Evolutionary conservation across 2,329 filamentous ascomycete species (phyloP).

Genomic region (Monosporascus sp.): DNA sequence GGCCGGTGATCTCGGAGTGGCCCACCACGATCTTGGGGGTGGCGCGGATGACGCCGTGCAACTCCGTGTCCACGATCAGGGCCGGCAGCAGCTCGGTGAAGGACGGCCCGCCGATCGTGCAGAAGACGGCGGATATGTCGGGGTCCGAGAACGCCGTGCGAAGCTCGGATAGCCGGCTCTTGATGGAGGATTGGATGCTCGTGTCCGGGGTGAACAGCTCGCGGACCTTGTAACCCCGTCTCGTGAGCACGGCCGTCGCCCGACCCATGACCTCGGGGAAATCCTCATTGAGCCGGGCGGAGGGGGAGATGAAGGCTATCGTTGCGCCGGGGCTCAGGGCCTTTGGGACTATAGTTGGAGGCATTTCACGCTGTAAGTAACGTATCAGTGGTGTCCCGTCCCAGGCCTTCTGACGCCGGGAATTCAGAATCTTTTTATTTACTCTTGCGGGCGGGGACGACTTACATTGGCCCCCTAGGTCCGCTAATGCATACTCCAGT

Average conservation of each 20-base stretch:
- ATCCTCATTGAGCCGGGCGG: conserved; percentile 29
- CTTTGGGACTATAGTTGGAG: conserved; percentile 14
- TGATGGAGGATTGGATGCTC: conserved; percentile 27
- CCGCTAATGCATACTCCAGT: too few species aligned
- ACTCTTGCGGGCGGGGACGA: too few species aligned
- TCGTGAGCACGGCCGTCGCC: conserved; percentile 23
- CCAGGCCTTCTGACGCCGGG: too few species aligned
- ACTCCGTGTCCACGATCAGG: conserved; percentile 29
- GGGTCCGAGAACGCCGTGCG: conserved; percentile 33
- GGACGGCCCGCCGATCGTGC: conserved; percentile 33
- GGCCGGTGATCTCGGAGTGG: conserved; percentile 35
- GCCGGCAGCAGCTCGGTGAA: conserved; percentile 36
- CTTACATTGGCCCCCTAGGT: too few species aligned
- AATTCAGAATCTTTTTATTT: too few species aligned
- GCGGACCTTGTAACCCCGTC: conserved; percentile 30
- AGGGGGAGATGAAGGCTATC: conserved; percentile 37
- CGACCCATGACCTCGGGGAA: conserved; percentile 25
- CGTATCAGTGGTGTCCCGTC: too few species aligned
- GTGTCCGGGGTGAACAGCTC: conserved; percentile 25
- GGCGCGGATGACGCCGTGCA: conserved; percentile 26
- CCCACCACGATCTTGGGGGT: conserved; percentile 38
- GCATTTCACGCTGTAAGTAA: conserved; percentile 8
- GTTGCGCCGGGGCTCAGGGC: conserved; percentile 30
- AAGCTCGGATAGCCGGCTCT: conserved; percentile 32
- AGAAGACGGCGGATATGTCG: conserved; percentile 30